Evolutionary conservation across 805 yeast genomes (phyloP), one percentile per base, ranked within the genome.

Genomic region (Saccharomycopsis selenospora): DNA sequence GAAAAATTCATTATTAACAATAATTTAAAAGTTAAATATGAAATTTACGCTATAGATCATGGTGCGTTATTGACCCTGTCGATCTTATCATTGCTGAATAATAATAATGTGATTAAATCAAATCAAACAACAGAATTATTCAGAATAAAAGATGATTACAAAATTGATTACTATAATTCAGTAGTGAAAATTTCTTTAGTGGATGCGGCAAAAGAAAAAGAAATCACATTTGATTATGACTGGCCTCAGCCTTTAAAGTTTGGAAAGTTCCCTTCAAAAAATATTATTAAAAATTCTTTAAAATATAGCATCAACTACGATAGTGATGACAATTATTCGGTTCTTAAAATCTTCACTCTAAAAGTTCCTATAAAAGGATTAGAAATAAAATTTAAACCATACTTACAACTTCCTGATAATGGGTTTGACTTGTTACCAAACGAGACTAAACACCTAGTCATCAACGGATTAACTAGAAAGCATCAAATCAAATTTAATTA

Each of bases 351-450:
- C n/a, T 33, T 33, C 6, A 14, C 38, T 20, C n/a, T 20, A 7
- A 33, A 33, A 33, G 41, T 46, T 18, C 77, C 77, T 8, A 66
- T 73, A 20, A 75, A 73, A 57, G 76, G 76, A 3, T 67, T 73
- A 8, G 67, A 62, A 43, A 48, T 73, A n/a, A 46, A 53, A 2
- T 49, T 62, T 4, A 3, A 57, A 55, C 38, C 49, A 50, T 6
- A 33, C 38, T 13, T 65, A 20, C 54, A 56, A 23, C 57, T 70
- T 25, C 57, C 57, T 7, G 79, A 75, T 52, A 75, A 75, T 53
- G 76, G 77, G 6, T 62, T 75, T 51, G 80, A 74, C 48, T 50
- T 75, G 33, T 68, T 72, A 54, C 77, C 78, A 1, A 67, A 68
- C 7, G 61, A 62, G 10, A 51, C 49, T 3, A 45, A 45, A 24